Conservation (phyloP, 2,329 filamentous ascomycete genomes). For the Penicillium sp. region DNA sequence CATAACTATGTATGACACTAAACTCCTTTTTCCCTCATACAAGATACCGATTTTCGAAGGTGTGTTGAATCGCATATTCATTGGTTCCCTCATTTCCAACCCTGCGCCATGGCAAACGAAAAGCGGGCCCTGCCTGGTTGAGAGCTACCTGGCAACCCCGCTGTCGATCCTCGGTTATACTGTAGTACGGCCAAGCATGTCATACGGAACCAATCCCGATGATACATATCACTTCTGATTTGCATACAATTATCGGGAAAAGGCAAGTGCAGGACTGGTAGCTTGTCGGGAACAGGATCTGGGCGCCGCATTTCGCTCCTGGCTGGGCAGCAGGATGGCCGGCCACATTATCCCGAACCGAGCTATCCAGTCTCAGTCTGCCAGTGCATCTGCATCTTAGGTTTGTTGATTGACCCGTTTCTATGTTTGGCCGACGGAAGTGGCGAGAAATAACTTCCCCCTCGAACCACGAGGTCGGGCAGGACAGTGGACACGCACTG, state of each 20-base stretch:
- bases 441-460: background rate
- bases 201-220: background rate
- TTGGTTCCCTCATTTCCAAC: constrained; percentile 52
- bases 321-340: constrained; percentile 79
- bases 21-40: background rate
- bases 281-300: constrained; percentile 72
- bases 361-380: background rate
- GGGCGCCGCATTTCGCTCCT: constrained; percentile 71
- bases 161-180: constrained; percentile 63
- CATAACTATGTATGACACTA: too few species aligned
- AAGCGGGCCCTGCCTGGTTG: constrained; percentile 62
- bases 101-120: constrained; percentile 74
- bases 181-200: background rate
- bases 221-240: background rate
- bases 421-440: background rate
- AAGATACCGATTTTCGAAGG: background rate
- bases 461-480: too few species aligned
- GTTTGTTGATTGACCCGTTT: background rate
- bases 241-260: too few species aligned
- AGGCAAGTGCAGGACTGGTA: too few species aligned
- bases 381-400: background rate
- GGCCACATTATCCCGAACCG: constrained; percentile 67
- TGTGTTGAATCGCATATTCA: constrained; percentile 9
- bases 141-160: constrained; percentile 62
- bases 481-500: too few species aligned